Base-by-base conservation (phyloP, 2,329 filamentous ascomycete genomes). In the Fusarium hostae region DNA sequence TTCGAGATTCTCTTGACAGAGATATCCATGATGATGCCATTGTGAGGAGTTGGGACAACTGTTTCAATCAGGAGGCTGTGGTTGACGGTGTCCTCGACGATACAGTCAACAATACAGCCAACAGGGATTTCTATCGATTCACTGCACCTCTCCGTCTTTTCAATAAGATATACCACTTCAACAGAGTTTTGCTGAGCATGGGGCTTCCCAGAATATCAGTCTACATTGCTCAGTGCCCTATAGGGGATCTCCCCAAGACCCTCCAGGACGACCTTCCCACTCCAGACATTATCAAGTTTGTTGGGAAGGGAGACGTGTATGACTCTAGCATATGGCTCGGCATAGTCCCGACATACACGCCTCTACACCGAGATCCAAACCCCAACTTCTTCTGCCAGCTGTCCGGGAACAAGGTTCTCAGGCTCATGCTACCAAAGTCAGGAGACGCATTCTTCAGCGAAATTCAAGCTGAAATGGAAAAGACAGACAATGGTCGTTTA, bases 371-470 rank as follows among this genome's bases (percentile, higher is more conserved):
- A 59, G 96, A 99, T 77, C 96, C 96, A 1, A 98, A 98, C 76
- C 94, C 94, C 0, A 99, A 99, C 78, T 76, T 98, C 0, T 97
- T 98, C 79, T 89, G 93, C 48, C 96, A 99, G 81, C 81, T 98
- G 16, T 89, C 89, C 20, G 90, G 93, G 7, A 81, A 78, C 56
- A 99, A 99, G 81, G 79, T 83, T 0, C 84, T 98, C 20, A 86
- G 94, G n/a, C 79, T 98, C 16, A 85, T 95, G 63, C 82, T 85
- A 8, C 94, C 94, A 0, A 77, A 81, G 0, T 77, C 84, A 6
- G 96, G 96, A 2, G 82, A 87, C 50, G 80, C 76, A 1, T 78
- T 97, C 4, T 97, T 94, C 78, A 84, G 78, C 13, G 59, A 80
- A 4, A 84, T 89, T 1, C 85, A 86, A 75, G 74, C 20, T 69